A percentile compares a stretch with the other conserved stretches of the same genome.
These are phyloP conservation scores for Xanthoconium purpureum DNA, from an alignment of 768 basidiomycete genomes.

Conservation along the genomic window DNA sequence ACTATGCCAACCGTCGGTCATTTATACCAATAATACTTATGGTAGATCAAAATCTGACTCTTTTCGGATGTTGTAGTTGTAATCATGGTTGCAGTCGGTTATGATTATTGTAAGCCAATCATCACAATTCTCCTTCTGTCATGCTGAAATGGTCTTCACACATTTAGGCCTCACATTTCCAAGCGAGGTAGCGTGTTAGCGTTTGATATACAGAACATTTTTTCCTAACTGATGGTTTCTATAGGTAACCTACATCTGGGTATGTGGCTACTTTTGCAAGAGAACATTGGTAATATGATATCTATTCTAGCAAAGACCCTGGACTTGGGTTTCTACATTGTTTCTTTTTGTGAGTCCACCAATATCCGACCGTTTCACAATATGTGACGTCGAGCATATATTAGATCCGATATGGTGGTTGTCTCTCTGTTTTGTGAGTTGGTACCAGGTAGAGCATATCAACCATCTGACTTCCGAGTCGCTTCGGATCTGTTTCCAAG, in stretches of 20 bases:
- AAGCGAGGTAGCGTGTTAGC: neutral
- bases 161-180: neutral
- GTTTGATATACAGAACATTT: neutral
- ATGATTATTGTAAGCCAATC: neutral
- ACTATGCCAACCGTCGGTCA: neutral
- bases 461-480: neutral
- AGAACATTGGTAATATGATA: no score
- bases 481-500: neutral
- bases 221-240: neutral
- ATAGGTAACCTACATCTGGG: neutral
- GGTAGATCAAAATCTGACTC: neutral
- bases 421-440: neutral
- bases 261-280: neutral
- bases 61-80: neutral
- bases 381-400: neutral
- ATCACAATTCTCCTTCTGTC: no score
- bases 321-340: neutral
- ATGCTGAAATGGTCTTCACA: no score
- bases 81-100: neutral
- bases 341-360: neutral
- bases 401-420: slow-evolving; percentile 2
- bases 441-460: neutral
- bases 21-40: neutral
- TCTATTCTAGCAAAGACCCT: neutral
- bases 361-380: neutral